Evolutionary conservation across 139 green algal genomes (phyloP).

Genomic region (Chlorella sp.): DNA sequence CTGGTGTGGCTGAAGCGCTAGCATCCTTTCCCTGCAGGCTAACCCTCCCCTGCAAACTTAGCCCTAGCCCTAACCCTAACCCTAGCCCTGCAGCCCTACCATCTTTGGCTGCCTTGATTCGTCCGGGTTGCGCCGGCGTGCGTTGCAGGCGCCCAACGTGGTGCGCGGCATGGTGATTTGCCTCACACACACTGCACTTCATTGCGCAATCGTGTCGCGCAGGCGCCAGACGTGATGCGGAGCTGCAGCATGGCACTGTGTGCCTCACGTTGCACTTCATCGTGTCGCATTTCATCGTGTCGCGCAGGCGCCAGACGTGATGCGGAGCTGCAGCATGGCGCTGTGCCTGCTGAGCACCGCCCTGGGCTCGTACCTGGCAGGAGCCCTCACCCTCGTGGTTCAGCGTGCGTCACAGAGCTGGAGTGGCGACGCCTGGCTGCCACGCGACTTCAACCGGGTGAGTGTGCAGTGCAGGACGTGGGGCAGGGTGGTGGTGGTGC

Average conservation of each 20-base stretch:
- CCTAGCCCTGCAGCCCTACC: background rate
- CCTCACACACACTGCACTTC: too few species aligned
- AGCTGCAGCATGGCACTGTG: too few species aligned
- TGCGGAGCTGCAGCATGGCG: conserved; percentile 86
- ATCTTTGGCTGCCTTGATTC: too few species aligned
- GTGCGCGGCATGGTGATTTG: too few species aligned
- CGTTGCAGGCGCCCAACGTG: too few species aligned
- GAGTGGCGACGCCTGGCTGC: conserved; percentile 46
- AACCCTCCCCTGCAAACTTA: too few species aligned
- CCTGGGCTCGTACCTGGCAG: conserved; percentile 78
- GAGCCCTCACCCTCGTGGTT: conserved; percentile 43
- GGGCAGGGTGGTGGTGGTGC: background rate
- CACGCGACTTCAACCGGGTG: conserved; percentile 43
- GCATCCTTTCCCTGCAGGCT: too few species aligned
- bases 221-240: too few species aligned
- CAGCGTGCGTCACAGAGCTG: conserved; percentile 15
- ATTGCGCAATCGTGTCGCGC: conserved; percentile 10
- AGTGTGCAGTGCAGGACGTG: conserved; percentile 21
- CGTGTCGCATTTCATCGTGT: conserved; percentile 1
- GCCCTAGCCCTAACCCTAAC: background rate
- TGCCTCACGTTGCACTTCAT: too few species aligned
- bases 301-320: conserved; percentile 81
- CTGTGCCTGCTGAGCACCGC: conserved; percentile 71
- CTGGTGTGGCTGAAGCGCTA: too few species aligned
- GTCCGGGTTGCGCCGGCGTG: too few species aligned